phyloP scores from a whole-genome alignment of 169 alveolate genomes.

The Eimeria brunetti region DNA sequence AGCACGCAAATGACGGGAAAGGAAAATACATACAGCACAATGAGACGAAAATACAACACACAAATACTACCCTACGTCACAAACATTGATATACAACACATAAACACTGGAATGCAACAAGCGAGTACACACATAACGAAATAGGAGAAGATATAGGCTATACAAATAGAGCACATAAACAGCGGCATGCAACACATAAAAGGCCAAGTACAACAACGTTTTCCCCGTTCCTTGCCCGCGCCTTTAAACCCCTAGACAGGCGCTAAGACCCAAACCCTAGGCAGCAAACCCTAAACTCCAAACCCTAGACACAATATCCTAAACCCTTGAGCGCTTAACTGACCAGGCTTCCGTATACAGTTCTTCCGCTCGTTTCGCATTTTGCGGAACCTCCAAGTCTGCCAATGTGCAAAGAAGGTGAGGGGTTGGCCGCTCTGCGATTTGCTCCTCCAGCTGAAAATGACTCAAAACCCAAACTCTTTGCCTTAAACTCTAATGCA shows the following conservation, averaged over 20 bases:
- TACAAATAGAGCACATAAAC: too few species aligned
- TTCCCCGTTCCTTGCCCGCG: too few species aligned
- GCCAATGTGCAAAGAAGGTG: constrained; percentile 94
- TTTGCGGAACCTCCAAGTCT: constrained; percentile 88
- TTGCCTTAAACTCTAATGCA: neutral
- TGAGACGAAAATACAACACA: too few species aligned
- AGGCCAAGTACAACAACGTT: neutral
- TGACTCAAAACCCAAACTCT: neutral
- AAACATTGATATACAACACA: neutral
- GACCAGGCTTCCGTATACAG: constrained; percentile 90
- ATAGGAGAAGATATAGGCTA: neutral
- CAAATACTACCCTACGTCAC: too few species aligned
- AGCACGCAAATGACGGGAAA: too few species aligned
- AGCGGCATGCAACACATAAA: neutral
- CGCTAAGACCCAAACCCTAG: neutral
- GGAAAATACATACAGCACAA: too few species aligned
- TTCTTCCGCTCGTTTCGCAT: constrained; percentile 55
- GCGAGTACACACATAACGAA: neutral
- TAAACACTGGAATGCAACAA: neutral
- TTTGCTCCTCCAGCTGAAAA: constrained; percentile 85
- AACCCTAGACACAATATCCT: neutral
- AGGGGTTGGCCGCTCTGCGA: constrained; percentile 88
- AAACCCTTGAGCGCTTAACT: neutral
- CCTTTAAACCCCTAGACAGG: neutral
- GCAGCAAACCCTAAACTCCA: neutral